Conservation (phyloP, 2,329 filamentous ascomycete genomes). For the Ceratocystiopsis minuta region DNA sequence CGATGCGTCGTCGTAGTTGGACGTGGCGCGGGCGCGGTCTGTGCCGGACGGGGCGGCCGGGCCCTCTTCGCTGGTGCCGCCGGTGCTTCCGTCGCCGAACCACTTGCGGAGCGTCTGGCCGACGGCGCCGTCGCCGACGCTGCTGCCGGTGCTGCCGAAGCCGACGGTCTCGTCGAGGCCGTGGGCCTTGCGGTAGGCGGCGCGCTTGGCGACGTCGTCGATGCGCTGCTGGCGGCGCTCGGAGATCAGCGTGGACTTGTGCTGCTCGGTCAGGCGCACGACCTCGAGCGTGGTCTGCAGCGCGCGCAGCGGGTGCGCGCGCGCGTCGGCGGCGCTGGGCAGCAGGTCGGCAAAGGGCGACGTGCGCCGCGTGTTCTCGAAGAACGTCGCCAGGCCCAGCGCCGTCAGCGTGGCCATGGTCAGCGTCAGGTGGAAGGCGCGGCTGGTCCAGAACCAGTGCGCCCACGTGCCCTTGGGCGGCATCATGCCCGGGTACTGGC, state of each 20-base stretch:
- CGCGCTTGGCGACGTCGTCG: conserved; percentile 77
- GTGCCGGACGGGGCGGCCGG: no score
- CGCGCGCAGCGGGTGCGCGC: conserved; percentile 52
- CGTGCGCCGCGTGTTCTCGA: conserved; percentile 58
- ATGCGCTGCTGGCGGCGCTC: conserved; percentile 56
- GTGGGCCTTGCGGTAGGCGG: conserved; percentile 71
- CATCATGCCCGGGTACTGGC: conserved; percentile 77
- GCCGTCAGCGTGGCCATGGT: conserved; percentile 43
- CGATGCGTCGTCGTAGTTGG: no score
- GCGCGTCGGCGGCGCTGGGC: conserved; percentile 49
- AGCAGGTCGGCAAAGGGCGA: conserved; percentile 69
- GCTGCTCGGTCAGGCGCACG: conserved; percentile 56
- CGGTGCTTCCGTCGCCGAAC: no score
- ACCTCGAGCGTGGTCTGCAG: conserved; percentile 50
- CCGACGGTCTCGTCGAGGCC: conserved; percentile 50
- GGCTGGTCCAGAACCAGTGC: conserved; percentile 69
- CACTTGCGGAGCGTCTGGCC: conserved; percentile 6
- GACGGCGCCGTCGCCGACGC: conserved; percentile 7
- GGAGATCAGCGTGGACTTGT: conserved; percentile 47
- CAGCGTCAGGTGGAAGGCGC: conserved; percentile 61
- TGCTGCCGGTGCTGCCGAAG: conserved; percentile 17
- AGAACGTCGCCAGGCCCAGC: conserved; percentile 52
- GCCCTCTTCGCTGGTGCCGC: no score
- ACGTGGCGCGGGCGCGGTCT: no score
- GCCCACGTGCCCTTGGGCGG: conserved; percentile 65